Evolutionary conservation across 345 rosid genomes (phyloP).

Genomic region (Ailanthus altissimus): DNA sequence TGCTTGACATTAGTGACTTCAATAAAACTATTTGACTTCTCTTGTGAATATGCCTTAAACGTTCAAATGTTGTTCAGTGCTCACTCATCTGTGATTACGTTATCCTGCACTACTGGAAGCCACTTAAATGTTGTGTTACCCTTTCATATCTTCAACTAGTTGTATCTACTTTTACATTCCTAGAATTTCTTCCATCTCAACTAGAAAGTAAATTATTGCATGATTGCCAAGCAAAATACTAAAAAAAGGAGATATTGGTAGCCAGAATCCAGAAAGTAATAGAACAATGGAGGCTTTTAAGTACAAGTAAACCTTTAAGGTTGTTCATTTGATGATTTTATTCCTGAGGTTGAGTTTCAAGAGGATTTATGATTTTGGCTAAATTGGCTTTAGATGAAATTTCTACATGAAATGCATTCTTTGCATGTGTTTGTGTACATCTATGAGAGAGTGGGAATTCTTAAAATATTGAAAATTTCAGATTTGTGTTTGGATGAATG

Average conservation of each 20-base stretch:
- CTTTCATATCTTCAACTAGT: background rate
- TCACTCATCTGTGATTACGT: background rate
- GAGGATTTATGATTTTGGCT: background rate
- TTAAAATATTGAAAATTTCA: conserved; percentile 24
- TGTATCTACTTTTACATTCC: background rate
- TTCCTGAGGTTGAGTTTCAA: background rate
- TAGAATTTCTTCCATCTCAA: background rate
- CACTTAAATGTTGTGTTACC: background rate
- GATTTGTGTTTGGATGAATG: conserved; percentile 96
- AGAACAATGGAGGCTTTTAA: background rate
- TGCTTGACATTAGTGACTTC: background rate
- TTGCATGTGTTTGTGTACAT: background rate
- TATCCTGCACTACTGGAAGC: background rate
- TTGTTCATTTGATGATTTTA: background rate
- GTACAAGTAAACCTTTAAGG: background rate
- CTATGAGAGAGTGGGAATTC: background rate
- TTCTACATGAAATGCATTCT: background rate
- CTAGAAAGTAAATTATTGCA: background rate
- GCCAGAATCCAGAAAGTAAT: background rate
- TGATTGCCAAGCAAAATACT: background rate
- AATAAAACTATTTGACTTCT: background rate
- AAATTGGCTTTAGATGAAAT: background rate
- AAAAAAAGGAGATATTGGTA: background rate
- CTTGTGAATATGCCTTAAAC: background rate
- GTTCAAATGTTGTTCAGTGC: background rate